These are phyloP conservation scores for Brachypodium distachyon DNA, from an alignment of 202 grass and related monocot species.

Conservation along the genomic window DNA sequence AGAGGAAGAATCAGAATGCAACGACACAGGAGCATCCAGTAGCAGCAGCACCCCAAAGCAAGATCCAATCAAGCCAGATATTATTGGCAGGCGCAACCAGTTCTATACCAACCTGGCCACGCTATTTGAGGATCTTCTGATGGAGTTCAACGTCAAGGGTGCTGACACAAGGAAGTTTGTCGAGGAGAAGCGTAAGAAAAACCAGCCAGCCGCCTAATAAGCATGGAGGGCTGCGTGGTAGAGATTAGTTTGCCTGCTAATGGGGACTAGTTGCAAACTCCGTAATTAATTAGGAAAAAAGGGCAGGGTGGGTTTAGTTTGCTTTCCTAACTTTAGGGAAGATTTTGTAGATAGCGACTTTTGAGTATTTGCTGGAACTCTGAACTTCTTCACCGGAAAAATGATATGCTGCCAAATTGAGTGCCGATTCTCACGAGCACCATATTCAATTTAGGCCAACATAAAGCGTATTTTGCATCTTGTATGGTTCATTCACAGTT, in stretches of 20 bases:
- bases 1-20: conserved; percentile 9
- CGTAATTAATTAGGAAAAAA: background rate
- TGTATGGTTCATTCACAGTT: background rate
- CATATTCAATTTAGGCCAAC: background rate
- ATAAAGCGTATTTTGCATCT: background rate
- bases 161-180: conserved; percentile 64
- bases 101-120: conserved; percentile 27
- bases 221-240: background rate
- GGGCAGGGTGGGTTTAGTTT: background rate
- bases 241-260: background rate
- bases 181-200: conserved; percentile 45
- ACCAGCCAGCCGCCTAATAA: conserved; percentile 22
- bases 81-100: background rate
- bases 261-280: background rate
- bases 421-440: background rate
- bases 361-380: background rate
- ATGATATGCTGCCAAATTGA: background rate
- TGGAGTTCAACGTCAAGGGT: conserved; percentile 88
- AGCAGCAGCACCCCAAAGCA: conserved; percentile 1
- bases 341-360: conserved; percentile 23
- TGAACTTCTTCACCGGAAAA: background rate
- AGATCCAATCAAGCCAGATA: background rate
- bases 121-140: conserved; percentile 73
- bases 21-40: background rate
- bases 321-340: conserved; percentile 1